Evolutionary conservation across 2,329 filamentous ascomycete species (phyloP), one percentile per base, ranked within the genome.

Genomic region (Diplodia corticola): DNA sequence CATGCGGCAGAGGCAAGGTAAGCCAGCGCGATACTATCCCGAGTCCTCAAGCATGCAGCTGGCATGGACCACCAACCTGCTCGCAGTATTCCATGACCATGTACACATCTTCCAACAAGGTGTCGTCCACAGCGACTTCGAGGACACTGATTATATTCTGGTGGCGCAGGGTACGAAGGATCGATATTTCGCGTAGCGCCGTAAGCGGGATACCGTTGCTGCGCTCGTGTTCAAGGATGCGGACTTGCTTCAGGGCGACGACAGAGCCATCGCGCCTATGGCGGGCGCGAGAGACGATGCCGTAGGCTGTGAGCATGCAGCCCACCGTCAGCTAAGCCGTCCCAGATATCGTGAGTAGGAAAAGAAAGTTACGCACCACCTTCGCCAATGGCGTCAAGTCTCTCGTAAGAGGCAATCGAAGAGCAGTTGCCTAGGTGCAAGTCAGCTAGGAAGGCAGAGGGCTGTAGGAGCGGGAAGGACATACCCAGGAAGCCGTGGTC

Each of bases 71-170:
- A 65, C 67, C 65, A 67, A 67, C 75, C 75, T 77, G 74, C 71
- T 77, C 75, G 68, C 73, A 75, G 65, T 77, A 77, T 67, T 78
- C 76, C 75, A 77, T 76, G 51, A 77, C 75, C 75, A 78, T 76
- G 66, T 76, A 76, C 49, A 76, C 69, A 65, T 76, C 73, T 63
- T 76, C 73, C 68, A 76, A 66, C 51, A 71, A 54, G 5, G 63
- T 70, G 15, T 70, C 68, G 30, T 72, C 74, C 10, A 78, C 75
- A 9, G 76, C 76, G 49, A 78, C 73, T 64, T 78, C 74, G 6
- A 77, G 67, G 15, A 78, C 73, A 46, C 73, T 72, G 53, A 78
- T 69, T 33, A 78, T 71, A 63, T 78, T 78, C 30, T 69, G 68
- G 59, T 77, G 75, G 51, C 71, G 73, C 9, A 77, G 66, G 22